Evolutionary conservation across 768 basidiomycete genomes (phyloP), one percentile per base, ranked within the genome.

Genomic region (Boletellus ananiceps): DNA sequence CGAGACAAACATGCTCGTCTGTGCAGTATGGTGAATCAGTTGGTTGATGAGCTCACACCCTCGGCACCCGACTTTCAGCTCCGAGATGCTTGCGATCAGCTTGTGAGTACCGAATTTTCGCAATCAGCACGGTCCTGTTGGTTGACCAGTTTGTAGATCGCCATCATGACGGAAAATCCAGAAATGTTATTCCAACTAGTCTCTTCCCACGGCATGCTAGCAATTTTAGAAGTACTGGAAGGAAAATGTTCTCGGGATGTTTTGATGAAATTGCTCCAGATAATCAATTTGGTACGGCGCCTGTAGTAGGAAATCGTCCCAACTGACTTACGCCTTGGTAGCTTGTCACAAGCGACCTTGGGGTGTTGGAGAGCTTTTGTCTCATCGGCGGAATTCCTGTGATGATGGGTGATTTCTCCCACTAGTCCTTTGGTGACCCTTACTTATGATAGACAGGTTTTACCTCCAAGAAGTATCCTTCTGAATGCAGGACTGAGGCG

Each of bases 311-410:
- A 12, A 37, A 33, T 8, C 35, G 11, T 8, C 11, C 15, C 12
- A 27, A 18, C 40, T 54, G 33, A 46, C 49, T 16, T 49, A 3
- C 2, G 19, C 9, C 25, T 40, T 27, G 37, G 15, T 47, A 84
- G 83, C 73, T 84, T 34, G 82, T 83, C 32, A 83, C 74, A 12
- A 75, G 78, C 5, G 93, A 97, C 59, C 74, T 91, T 21, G 87
- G 84, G 3, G 85, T 90, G 60, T 69, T 98, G 60, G 96, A 99
- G 67, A 92, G 93, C 58, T 92, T 98, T 70, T 98, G 95, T 68
- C 74, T 98, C 46, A 88, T 93, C 59, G 88, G 88, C 27, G 95
- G 95, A 13, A 97, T 97, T 52, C 93, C 96, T 13, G 88, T 97
- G 14, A 85, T 98, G 73, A 93, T 96, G 83, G 84, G 88, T 85